Evolutionary conservation across 768 basidiomycete species (phyloP), one percentile per base, ranked within the genome.

Genomic region (Rhodosporidiobolus sp.): DNA sequence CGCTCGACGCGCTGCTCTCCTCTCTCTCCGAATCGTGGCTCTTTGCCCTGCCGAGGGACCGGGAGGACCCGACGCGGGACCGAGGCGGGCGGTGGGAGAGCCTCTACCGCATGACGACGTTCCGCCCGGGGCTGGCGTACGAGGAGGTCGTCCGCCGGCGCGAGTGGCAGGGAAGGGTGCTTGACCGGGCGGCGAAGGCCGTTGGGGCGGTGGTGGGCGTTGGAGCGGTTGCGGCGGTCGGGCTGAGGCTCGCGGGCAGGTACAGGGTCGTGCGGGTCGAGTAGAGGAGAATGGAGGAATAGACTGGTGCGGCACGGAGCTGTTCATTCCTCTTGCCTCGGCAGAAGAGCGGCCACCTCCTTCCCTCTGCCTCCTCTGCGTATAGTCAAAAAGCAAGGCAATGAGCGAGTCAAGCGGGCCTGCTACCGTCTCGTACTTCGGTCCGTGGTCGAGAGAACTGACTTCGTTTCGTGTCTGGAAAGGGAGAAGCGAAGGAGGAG

Each of bases 31-130:
- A 74, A 60, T 30, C 60, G 5, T 30, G 49, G 28, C 9, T 62
- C 19, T 72, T 72, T 8, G 46, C 48, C 8, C n/a, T 11, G 3
- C 53, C n/a, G 57, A 32, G 71, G 28, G 62, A 72, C 52, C n/a
- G n/a, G n/a, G 7, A n/a, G 9, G 28, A 67, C 43, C 62, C 61
- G 57, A 60, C 52, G 7, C 28, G 35, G 28, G 66, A 72, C 56
- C 55, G 80, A 90, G 93, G 83, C 83, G 86, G 62, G 78, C 94
- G 70, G 91, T 98, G 83, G 87, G 88, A 78, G 74, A 93, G 91
- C 49, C 85, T 95, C 61, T 99, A 99, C 82, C 92, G 92, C 46
- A 96, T 98, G 94, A 89, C 96, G 76, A 97, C 95, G 55, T 99
- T 99, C 83, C 87, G 95, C 53, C 92, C 93, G 62, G 95, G 98